Conservation (phyloP, 2,329 filamentous ascomycete genomes). For the Epichloe elymi region DNA sequence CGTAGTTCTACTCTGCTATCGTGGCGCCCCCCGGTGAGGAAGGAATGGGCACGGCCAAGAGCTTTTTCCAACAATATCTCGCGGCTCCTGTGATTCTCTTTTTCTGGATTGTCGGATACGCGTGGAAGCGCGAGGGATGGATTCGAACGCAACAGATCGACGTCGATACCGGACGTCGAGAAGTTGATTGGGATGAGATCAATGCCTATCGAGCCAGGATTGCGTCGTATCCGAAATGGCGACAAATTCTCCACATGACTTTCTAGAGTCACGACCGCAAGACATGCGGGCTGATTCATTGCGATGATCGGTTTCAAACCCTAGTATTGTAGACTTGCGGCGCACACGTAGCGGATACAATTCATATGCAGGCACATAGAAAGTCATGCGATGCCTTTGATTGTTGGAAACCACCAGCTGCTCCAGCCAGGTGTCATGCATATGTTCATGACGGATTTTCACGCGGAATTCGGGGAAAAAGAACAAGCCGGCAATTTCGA, state of each 20-base stretch:
- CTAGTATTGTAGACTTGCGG: neutral
- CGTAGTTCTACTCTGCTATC: slow-evolving; percentile 38
- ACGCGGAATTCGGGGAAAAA: too few relatives aligned
- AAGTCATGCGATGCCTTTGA: neutral
- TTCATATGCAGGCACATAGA: neutral
- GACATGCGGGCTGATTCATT: neutral
- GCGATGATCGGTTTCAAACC: neutral
- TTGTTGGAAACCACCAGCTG: neutral
- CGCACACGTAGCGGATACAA: neutral
- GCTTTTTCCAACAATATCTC: slow-evolving; percentile 43
- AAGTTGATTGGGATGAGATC: slow-evolving; percentile 53
- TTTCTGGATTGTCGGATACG: slow-evolving; percentile 45
- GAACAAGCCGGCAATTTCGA: too few relatives aligned
- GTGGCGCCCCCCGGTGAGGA: slow-evolving; percentile 17
- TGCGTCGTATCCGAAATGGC: slow-evolving; percentile 40
- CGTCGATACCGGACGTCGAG: slow-evolving; percentile 51
- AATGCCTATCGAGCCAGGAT: slow-evolving; percentile 38
- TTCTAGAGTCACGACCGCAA: slow-evolving; percentile 17
- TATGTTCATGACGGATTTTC: too few relatives aligned
- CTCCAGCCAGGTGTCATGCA: too few relatives aligned
- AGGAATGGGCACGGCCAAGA: slow-evolving; percentile 27
- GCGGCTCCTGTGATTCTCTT: slow-evolving; percentile 39
- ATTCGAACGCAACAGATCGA: slow-evolving; percentile 48
- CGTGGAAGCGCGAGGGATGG: slow-evolving; percentile 55
- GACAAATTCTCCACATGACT: slow-evolving; percentile 23